A percentile compares a stretch with the other conserved stretches of the same genome.
These are phyloP conservation scores for Arabis hirsuta DNA, from an alignment of 345 rosid genomes.

Conservation along the genomic window DNA sequence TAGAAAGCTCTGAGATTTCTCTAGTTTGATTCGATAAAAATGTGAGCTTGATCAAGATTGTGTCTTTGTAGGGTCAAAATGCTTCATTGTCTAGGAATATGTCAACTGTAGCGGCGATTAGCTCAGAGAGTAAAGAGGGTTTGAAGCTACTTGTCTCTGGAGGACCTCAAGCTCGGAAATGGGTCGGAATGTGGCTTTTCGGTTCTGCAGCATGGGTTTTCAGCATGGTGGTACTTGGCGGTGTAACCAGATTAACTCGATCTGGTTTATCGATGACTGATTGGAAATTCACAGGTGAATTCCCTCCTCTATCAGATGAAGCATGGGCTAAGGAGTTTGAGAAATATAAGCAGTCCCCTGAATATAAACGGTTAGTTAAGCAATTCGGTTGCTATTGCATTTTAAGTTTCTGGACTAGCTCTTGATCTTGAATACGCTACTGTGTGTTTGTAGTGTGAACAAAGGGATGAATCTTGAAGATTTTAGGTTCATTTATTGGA, in stretches of 20 bases:
- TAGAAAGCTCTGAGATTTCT: not conserved
- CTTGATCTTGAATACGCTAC: not conserved
- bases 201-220: conserved; percentile 96
- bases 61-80: conserved; percentile 54
- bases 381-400: not conserved
- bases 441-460: conserved; percentile 61
- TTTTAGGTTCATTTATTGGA: conserved; percentile 97
- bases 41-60: too few relatives aligned
- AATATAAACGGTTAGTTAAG: conserved; percentile 65
- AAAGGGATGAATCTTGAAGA: conserved; percentile 92
- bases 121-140: conserved; percentile 63
- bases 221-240: conserved; percentile 92
- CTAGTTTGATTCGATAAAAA: not conserved
- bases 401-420: conserved; percentile 5
- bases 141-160: conserved; percentile 72
- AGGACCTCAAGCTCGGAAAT: conserved; percentile 82
- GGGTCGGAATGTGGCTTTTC: conserved; percentile 93
- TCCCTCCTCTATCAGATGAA: conserved; percentile 83
- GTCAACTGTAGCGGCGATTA: conserved; percentile 57
- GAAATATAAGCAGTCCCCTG: conserved; percentile 87
- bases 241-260: conserved; percentile 79
- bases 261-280: conserved; percentile 98
- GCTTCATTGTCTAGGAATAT: conserved; percentile 52
- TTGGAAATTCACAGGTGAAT: conserved; percentile 85
- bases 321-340: conserved; percentile 86